A percentile compares a stretch with the other conserved stretches of the same genome.
These are phyloP conservation scores for Tuber calosporum DNA, from an alignment of 495 filamentous ascomycete species.

Conservation along the genomic window DNA sequence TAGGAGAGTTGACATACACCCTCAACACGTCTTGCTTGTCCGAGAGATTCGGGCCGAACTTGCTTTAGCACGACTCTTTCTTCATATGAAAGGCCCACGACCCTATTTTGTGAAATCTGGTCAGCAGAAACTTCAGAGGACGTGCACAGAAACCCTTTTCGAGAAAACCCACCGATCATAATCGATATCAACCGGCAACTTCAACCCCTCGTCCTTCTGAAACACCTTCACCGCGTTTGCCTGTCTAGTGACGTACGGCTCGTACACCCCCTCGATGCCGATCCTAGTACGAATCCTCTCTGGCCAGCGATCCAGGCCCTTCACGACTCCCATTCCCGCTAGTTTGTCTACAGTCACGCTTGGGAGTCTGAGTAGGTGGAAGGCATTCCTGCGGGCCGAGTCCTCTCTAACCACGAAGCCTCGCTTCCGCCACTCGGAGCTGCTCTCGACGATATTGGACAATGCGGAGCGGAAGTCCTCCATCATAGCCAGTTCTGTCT, in stretches of 20 bases:
- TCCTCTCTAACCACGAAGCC: slow-evolving; percentile 63
- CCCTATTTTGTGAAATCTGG: slow-evolving; percentile 19
- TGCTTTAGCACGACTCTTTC: slow-evolving; percentile 63
- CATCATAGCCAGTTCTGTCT: slow-evolving; percentile 56
- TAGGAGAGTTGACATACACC: slow-evolving; percentile 48
- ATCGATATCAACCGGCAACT: slow-evolving; percentile 67
- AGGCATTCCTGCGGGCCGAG: slow-evolving; percentile 55
- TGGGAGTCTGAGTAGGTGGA: slow-evolving; percentile 65
- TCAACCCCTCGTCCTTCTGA: slow-evolving; percentile 66
- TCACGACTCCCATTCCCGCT: slow-evolving; percentile 47
- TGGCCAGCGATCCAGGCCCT: slow-evolving; percentile 48
- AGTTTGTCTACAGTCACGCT: slow-evolving; percentile 53
- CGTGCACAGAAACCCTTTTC: background rate
- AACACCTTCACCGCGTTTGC: slow-evolving; percentile 56
- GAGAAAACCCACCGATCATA: slow-evolving; percentile 49
- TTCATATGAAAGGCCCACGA: slow-evolving; percentile 68
- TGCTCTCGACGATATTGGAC: slow-evolving; percentile 48
- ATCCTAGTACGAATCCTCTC: slow-evolving; percentile 58
- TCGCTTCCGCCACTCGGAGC: slow-evolving; percentile 57
- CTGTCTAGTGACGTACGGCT: slow-evolving; percentile 72
- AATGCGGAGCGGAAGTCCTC: slow-evolving; percentile 58
- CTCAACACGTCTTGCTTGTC: slow-evolving; percentile 81
- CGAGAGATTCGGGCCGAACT: slow-evolving; percentile 71
- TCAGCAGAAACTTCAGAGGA: background rate
- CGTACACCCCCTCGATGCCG: slow-evolving; percentile 72